A percentile compares a stretch with the other conserved stretches of the same genome.
Conservation (phyloP, 805 yeast species). For the Clavispora carvajalis region DNA sequence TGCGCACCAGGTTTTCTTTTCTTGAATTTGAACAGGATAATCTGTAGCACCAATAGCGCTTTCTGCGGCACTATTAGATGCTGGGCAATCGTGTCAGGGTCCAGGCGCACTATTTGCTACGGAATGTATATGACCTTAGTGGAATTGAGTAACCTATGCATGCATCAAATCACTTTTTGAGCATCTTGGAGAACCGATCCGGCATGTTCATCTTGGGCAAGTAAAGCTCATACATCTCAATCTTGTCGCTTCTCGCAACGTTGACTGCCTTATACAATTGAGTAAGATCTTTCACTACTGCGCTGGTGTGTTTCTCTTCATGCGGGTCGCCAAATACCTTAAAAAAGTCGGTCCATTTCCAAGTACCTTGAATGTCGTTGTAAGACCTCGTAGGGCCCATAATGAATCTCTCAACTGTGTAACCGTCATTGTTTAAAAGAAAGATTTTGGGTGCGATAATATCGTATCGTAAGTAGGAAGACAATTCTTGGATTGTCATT, state of each 20-base stretch:
- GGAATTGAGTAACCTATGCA: too few species aligned
- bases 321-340: slow-evolving; percentile 54
- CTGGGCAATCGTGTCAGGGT: too few species aligned
- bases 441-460: slow-evolving; percentile 61
- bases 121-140: too few species aligned
- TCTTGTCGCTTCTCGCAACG: slow-evolving; percentile 14
- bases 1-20: too few species aligned
- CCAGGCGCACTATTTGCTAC: background rate
- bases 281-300: slow-evolving; percentile 13
- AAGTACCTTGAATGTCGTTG: slow-evolving; percentile 74
- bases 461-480: slow-evolving; percentile 54
- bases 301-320: slow-evolving; percentile 18
- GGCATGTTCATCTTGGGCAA: slow-evolving; percentile 26
- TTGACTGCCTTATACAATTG: slow-evolving; percentile 18
- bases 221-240: slow-evolving; percentile 22
- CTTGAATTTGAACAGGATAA: too few species aligned
- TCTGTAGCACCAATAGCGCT: too few species aligned
- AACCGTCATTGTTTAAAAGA: slow-evolving; percentile 79
- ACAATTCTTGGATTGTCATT: slow-evolving; percentile 85
- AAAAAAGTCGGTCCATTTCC: slow-evolving; percentile 76
- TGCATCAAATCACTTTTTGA: background rate
- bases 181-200: slow-evolving; percentile 16
- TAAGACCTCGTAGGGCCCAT: slow-evolving; percentile 72
- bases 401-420: slow-evolving; percentile 84
- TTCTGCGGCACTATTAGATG: too few species aligned